Percentiles rank a stretch among this genome's conserved stretches.
phyloP scores from a whole-genome alignment of 352 stramenopile genomes.

The Phytopythium delawarense region DNA sequence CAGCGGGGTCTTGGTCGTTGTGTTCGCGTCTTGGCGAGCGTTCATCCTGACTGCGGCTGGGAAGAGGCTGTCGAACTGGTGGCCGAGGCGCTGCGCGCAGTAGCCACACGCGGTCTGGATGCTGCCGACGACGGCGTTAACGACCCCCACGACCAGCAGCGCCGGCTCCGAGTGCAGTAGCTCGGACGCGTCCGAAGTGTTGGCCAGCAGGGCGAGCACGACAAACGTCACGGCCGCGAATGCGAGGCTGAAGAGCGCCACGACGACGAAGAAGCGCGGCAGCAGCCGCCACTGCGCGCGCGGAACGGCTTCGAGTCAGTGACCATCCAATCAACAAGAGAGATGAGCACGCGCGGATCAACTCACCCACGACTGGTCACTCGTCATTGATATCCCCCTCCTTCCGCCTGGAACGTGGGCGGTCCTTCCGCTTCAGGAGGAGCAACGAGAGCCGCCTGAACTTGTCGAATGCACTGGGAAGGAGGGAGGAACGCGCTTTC shows the following conservation, averaged over 20 bases:
- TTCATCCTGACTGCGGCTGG: not conserved
- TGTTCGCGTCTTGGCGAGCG: not conserved
- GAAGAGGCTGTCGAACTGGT: conserved; percentile 18
- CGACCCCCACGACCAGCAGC: conserved; percentile 22
- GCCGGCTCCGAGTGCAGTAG: conserved; percentile 1
- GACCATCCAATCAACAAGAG: not conserved
- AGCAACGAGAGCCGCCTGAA: no score
- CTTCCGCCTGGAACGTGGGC: no score
- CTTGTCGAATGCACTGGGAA: no score
- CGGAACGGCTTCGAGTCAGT: not conserved
- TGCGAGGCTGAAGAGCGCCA: conserved; percentile 21
- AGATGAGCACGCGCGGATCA: not conserved
- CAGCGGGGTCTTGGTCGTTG: conserved; percentile 13
- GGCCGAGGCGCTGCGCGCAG: conserved; percentile 28
- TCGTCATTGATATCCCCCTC: not conserved
- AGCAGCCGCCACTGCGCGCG: conserved; percentile 18
- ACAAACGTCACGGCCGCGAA: conserved; percentile 25
- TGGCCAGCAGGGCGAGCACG: conserved; percentile 13
- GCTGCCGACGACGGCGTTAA: conserved; percentile 33
- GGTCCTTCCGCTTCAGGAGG: no score
- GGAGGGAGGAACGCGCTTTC: not conserved
- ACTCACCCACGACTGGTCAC: not conserved
- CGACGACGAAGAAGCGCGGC: conserved; percentile 19
- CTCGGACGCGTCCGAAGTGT: not conserved
- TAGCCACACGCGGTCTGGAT: conserved; percentile 32